Evolutionary conservation across 192 early-diverging fungal species (phyloP).

Genomic region (Backusella tuberculispora): DNA sequence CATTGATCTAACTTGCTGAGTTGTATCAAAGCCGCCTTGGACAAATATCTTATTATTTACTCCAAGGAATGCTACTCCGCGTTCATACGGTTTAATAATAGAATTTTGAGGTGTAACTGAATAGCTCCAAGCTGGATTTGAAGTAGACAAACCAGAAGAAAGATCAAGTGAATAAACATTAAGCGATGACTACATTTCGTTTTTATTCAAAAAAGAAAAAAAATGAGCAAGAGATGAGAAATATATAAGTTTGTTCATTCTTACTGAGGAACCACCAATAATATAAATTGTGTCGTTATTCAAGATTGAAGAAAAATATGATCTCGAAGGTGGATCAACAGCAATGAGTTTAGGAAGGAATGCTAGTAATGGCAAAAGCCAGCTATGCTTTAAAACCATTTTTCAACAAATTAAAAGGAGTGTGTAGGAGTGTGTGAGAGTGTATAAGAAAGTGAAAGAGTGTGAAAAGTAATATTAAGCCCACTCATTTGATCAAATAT

Average conservation of each 20-base stretch:
- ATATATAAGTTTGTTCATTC: not conserved
- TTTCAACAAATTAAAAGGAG: not conserved
- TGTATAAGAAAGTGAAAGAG: not conserved
- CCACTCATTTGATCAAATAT: constrained; percentile 12
- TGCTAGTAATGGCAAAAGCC: constrained; percentile 1
- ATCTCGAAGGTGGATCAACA: constrained; percentile 1
- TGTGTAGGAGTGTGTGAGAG: constrained; percentile 4
- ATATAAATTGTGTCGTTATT: not conserved
- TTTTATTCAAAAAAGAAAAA: not conserved
- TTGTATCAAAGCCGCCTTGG: constrained; percentile 7
- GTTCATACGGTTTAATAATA: not conserved
- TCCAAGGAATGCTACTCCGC: constrained; percentile 15
- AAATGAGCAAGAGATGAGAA: not conserved
- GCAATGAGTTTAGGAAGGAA: constrained; percentile 5
- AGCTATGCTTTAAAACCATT: constrained; percentile 2
- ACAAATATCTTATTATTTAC: not conserved
- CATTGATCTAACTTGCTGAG: not conserved
- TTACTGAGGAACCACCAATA: constrained; percentile 4
- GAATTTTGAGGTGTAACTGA: not conserved
- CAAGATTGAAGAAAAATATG: not conserved
- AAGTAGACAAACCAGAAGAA: not conserved
- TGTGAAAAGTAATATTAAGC: not conserved
- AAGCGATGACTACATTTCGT: not conserved
- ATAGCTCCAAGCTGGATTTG: not conserved
- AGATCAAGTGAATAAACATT: not conserved